phyloP scores from a whole-genome alignment of 208 protist genomes.

The Tritrichomonas musculus region DNA sequence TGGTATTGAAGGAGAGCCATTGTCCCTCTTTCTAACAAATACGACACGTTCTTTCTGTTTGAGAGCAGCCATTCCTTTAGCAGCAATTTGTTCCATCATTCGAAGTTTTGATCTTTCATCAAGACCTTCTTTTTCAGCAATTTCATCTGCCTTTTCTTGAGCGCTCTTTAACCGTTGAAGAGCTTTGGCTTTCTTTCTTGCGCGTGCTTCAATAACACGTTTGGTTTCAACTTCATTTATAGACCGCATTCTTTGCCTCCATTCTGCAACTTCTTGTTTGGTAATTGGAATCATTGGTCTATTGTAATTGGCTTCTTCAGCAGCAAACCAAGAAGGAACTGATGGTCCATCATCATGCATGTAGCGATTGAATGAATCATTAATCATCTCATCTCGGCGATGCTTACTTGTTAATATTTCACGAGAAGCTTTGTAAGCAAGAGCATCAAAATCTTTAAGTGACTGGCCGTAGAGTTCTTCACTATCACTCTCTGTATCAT shows the following conservation, averaged over 20 bases:
- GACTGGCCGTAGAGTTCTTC: neutral
- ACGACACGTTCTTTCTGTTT: neutral
- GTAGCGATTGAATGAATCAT: constrained; percentile 47
- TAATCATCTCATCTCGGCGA: constrained; percentile 38
- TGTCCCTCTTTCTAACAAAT: neutral
- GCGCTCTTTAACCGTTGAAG: constrained; percentile 24
- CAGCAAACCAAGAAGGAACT: constrained; percentile 48
- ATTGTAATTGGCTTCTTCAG: constrained; percentile 42
- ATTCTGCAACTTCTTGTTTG: constrained; percentile 43
- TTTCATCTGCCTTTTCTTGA: constrained; percentile 23
- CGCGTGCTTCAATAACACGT: constrained; percentile 48
- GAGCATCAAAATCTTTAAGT: neutral
- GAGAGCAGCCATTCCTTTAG: neutral
- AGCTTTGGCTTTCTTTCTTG: constrained; percentile 37
- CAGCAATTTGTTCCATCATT: neutral
- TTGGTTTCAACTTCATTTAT: constrained; percentile 51
- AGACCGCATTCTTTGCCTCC: constrained; percentile 30
- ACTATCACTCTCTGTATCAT: no score
- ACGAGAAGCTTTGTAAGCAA: neutral
- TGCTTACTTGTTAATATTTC: constrained; percentile 31
- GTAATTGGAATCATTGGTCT: constrained; percentile 41
- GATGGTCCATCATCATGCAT: constrained; percentile 34
- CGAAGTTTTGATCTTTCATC: neutral
- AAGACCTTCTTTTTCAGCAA: constrained; percentile 26
- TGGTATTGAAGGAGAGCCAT: neutral